Base-by-base conservation (phyloP, 441 rosid species). In the Hura crepitans region DNA sequence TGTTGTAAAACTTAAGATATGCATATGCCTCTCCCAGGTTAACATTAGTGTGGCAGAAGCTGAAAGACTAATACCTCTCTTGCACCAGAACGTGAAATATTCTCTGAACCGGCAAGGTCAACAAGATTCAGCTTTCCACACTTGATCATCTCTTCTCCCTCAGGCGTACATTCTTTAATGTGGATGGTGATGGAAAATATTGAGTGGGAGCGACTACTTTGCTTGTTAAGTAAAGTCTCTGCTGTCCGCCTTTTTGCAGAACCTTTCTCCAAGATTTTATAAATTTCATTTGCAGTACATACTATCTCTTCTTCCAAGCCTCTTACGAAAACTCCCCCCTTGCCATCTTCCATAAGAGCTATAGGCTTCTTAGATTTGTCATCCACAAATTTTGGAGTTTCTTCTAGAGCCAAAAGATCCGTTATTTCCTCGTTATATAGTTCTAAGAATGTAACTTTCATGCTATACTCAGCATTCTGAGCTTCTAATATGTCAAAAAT, bases 281-380 rank as follows among this genome's bases (percentile, higher is more conserved):
- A 96, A 81, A 96, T 96, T 82, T 92, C 98, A 81, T 96, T 87
- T 30, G 99, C 99, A 70, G 98, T 84, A 69, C 85, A 82, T 55
- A 96, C 99, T 11, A 96, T 84, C 82, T 96, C 99, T 85, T 96
- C 99, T 81, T 92, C 99, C 85, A 96, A 77, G 42, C 99, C 98
- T 75, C 97, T 76, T 18, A 91, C 98, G 66, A 96, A 87, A 71
- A 96, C 98, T 62, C 99, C 96, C n/a, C 99, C 99, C 81, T 89
- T 96, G 58, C 99, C 99, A 86, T 96, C 99, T 83, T 96, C 99
- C 99, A 96, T 96, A 53, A 96, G 98, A 66, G 99, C 99, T 63
- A 96, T 76, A 51, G 99, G 93, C 74, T 91, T 96, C 87, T 96
- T 96, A 39, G 97, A 82, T 80, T 92, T 96, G 71, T 96, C 99